Base-by-base conservation (phyloP, 768 basidiomycete species). In the Agrocybe chaxingu region DNA sequence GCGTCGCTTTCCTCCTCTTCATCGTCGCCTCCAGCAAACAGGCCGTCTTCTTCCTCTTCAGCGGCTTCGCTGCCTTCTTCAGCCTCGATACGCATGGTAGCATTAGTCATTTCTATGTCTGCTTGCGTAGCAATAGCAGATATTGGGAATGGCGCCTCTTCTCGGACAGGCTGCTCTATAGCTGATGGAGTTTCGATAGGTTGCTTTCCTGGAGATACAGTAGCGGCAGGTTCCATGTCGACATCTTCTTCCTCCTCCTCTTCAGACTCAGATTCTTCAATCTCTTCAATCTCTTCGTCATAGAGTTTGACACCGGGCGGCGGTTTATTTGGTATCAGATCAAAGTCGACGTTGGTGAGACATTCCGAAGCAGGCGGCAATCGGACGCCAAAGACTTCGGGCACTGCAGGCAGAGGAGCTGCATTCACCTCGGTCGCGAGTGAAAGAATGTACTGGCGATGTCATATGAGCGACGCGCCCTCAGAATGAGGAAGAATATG, bases 301-400 rank as follows among this genome's bases (percentile, higher is more conserved):
- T 84, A 90, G 19, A 87, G 70, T 58, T 81, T 84, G 47, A 84
- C 79, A 16, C 78, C 84, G 8, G 89, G 88, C 3, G 91, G 89
- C 1, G 90, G 87, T 64, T 85, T 84, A 66, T 89, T 92, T 8
- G 92, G 89, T 4, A 92, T 75, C 53, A 93, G 78, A 62, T 93
- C 88, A 70, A 93, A 93, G 74, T 92, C 86, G 56, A 92, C 81
- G 16, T 84, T 72, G 11, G 88, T 87, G 41, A 93, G 77, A 50
- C 87, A 85, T 8, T 92, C 87, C 7, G 81, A 72, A 12, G 71
- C 47, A 9, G 79, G 78, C 1, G 91, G 91, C n/a, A 93, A 70
- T 13, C 91, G 84, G 44, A 92, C 83, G 33, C 91, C 91, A 67
- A 92, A 93, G 2, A 90, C 85, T 67, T 93, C 91, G 5, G 88